phyloP scores from a whole-genome alignment of 2,329 filamentous ascomycete genomes.

The Ophiostoma ips region DNA sequence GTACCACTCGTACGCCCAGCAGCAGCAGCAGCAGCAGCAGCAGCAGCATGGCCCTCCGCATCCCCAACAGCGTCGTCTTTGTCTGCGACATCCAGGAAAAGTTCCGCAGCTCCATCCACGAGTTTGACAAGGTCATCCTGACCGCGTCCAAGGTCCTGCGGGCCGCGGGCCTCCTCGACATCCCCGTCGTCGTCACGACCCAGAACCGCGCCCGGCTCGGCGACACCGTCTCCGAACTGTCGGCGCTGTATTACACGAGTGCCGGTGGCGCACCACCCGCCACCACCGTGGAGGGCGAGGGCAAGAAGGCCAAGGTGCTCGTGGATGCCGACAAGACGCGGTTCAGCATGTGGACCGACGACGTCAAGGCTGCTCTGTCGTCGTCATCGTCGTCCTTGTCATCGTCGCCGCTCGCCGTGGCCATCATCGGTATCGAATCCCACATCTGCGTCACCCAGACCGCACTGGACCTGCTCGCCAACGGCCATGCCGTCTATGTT shows the following conservation, averaged over 20 bases:
- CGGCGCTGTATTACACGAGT: constrained; percentile 30
- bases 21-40: no score
- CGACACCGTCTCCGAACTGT: constrained; percentile 60
- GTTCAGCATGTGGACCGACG: constrained; percentile 76
- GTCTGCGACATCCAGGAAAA: constrained; percentile 94
- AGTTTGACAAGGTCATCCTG: constrained; percentile 65
- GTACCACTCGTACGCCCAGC: no score
- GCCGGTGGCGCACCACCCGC: constrained; percentile 20
- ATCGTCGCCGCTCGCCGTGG: constrained; percentile 30
- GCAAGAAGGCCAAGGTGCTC: constrained; percentile 5
- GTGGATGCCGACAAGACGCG: constrained; percentile 65
- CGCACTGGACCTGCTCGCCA: constrained; percentile 60
- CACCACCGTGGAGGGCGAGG: background rate
- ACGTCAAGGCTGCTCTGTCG: constrained; percentile 32
- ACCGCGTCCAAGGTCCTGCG: constrained; percentile 56
- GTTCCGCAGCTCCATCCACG: constrained; percentile 69
- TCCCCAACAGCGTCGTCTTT: constrained; percentile 31
- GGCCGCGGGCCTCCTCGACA: constrained; percentile 48
- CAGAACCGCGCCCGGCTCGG: constrained; percentile 71
- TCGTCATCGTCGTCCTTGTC: constrained; percentile 2
- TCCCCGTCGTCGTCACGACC: constrained; percentile 77
- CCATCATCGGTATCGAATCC: constrained; percentile 80
- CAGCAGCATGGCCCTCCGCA: background rate
- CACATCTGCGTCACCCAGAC: constrained; percentile 96
- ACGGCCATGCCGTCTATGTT: constrained; percentile 72